These are phyloP conservation scores for Diaporthe sp. DNA, from an alignment of 2,329 filamentous ascomycete species.

Conservation along the genomic window DNA sequence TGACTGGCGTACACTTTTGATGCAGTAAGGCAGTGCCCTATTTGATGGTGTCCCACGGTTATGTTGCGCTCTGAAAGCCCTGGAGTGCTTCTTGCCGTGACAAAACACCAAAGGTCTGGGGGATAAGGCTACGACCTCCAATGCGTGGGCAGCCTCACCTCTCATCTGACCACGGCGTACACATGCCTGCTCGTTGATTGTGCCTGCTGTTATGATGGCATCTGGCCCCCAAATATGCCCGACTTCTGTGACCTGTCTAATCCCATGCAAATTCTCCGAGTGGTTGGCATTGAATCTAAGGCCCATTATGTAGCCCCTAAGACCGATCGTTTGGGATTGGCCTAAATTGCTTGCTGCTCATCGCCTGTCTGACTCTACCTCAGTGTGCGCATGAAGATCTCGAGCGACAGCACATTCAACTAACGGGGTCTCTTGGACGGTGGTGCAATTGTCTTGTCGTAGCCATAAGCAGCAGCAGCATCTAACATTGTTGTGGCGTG, in stretches of 20 bases:
- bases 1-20: neutral
- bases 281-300: neutral
- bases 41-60: neutral
- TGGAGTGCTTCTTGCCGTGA: neutral
- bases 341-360: neutral
- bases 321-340: neutral
- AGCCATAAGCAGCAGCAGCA: constrained; percentile 36
- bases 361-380: neutral
- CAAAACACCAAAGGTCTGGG: neutral
- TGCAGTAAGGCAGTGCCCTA: fast-evolving
- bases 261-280: neutral
- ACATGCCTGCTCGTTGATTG: neutral
- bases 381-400: neutral
- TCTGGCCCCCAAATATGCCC: no score
- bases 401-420: neutral
- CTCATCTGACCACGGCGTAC: neutral
- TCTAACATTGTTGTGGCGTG: constrained; percentile 39
- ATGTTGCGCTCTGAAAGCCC: neutral
- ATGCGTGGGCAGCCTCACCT: neutral
- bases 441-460: neutral
- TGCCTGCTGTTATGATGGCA: neutral
- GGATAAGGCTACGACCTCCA: neutral
- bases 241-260: neutral
- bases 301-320: constrained; percentile 5
- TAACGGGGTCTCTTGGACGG: neutral